Conservation (phyloP, 345 rosid species). For the Linum lewisii region DNA sequence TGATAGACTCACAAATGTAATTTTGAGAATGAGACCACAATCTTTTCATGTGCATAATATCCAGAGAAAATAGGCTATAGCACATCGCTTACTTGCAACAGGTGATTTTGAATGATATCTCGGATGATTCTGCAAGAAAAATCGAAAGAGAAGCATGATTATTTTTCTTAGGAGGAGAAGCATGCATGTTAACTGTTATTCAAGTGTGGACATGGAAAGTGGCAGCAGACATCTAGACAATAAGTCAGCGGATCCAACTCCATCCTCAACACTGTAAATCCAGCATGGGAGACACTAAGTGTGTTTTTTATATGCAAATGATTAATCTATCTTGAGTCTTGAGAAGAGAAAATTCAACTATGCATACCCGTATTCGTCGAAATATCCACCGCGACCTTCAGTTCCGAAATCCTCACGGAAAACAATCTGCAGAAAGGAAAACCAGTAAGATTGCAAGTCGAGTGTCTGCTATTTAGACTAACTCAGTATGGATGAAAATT, state of each 20-base stretch:
- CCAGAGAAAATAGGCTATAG: background rate
- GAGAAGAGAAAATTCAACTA: constrained; percentile 2
- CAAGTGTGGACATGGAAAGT: background rate
- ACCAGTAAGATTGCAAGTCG: constrained; percentile 4
- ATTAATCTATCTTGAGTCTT: background rate
- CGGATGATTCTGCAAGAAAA: constrained; percentile 74
- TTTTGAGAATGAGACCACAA: constrained; percentile 6
- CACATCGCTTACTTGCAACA: constrained; percentile 61
- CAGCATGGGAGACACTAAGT: background rate
- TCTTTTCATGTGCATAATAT: constrained; percentile 3
- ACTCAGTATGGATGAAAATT: background rate
- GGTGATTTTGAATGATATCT: constrained; percentile 94
- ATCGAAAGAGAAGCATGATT: constrained; percentile 10
- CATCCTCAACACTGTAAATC: constrained; percentile 1
- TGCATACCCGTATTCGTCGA: constrained; percentile 91
- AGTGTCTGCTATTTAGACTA: background rate
- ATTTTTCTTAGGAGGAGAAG: too few relatives aligned
- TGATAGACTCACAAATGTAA: background rate
- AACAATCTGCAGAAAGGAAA: constrained; percentile 53
- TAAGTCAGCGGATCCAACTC: constrained; percentile 7
- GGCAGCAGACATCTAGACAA: background rate
- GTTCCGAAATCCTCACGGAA: constrained; percentile 98
- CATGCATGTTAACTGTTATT: background rate
- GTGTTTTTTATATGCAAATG: background rate
- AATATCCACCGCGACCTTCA: constrained; percentile 99